These are phyloP conservation scores for Penicillium sp. DNA, from an alignment of 2,329 filamentous ascomycete species.

Conservation along the genomic window DNA sequence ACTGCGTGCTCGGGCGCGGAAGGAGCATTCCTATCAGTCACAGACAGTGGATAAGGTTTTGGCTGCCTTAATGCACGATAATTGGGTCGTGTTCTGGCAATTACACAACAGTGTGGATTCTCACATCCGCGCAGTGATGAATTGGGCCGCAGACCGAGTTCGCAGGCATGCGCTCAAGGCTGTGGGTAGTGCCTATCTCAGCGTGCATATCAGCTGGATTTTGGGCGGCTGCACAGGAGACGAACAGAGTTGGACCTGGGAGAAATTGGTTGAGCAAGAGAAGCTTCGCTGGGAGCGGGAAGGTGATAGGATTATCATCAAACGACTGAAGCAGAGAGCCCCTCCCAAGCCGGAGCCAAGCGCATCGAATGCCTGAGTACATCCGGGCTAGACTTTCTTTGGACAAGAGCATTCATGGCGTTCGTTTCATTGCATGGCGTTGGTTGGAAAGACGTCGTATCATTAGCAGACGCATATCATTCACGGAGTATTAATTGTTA, in stretches of 20 bases:
- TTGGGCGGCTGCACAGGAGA: slow-evolving; percentile 53
- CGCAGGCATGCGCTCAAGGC: slow-evolving; percentile 78
- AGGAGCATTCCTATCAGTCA: slow-evolving; percentile 60
- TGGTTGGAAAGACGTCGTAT: slow-evolving; percentile 9
- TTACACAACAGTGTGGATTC: slow-evolving; percentile 72
- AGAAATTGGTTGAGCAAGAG: slow-evolving; percentile 62
- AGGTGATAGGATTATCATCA: slow-evolving; percentile 71
- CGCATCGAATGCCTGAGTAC: background rate
- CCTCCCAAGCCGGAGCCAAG: slow-evolving; percentile 18
- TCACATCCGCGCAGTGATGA: slow-evolving; percentile 74
- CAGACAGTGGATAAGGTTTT: slow-evolving; percentile 67
- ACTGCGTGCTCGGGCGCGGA: slow-evolving; percentile 51
- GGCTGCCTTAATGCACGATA: slow-evolving; percentile 69
- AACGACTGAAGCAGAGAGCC: slow-evolving; percentile 45
- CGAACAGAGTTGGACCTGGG: slow-evolving; percentile 58
- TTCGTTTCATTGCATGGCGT: slow-evolving; percentile 21
- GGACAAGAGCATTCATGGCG: slow-evolving; percentile 10
- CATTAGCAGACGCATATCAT: slow-evolving; percentile 8
- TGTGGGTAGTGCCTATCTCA: slow-evolving; percentile 77
- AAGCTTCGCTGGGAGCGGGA: slow-evolving; percentile 84
- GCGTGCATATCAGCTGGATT: slow-evolving; percentile 68
- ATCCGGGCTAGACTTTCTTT: slow-evolving; percentile 1
- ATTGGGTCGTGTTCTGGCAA: slow-evolving; percentile 77
- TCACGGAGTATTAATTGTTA: slow-evolving; percentile 10
- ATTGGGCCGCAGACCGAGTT: slow-evolving; percentile 74